These are phyloP conservation scores for Komagataella pastoris DNA, from an alignment of 805 yeast genomes.

Conservation along the genomic window DNA sequence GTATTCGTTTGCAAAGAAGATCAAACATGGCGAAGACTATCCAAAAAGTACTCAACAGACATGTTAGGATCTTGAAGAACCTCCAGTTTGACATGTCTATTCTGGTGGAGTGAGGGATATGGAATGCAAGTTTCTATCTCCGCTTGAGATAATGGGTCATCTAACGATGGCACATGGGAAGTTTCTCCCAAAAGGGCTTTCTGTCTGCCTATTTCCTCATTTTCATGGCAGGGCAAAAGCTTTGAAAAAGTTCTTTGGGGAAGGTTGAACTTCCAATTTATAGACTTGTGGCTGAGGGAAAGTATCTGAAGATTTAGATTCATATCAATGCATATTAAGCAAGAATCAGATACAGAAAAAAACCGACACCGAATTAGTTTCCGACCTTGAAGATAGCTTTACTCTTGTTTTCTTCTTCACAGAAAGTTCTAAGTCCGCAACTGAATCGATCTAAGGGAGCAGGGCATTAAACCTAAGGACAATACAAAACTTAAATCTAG, in stretches of 20 bases:
- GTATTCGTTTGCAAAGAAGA: neutral
- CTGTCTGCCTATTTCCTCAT: neutral
- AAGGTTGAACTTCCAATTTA: constrained; percentile 9
- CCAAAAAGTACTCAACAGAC: neutral
- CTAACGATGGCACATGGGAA: constrained; percentile 2
- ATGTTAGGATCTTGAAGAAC: constrained; percentile 3
- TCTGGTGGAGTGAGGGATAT: constrained; percentile 12
- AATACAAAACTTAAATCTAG: too few species aligned
- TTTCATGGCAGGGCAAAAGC: neutral
- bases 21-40: neutral
- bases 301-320: neutral
- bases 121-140: constrained; percentile 42
- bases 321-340: neutral
- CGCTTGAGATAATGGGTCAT: constrained; percentile 30
- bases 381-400: too few species aligned
- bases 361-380: too few species aligned
- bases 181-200: neutral
- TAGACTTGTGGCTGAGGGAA: neutral
- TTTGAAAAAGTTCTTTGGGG: neutral
- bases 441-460: too few species aligned
- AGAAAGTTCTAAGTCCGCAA: too few species aligned
- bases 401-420: too few species aligned
- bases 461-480: too few species aligned
- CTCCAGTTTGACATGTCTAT: constrained; percentile 12
- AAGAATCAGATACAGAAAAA: neutral